Evolutionary conservation across 1,284 basidiomycete species (phyloP).

Genomic region (Veloboletus limbatus): DNA sequence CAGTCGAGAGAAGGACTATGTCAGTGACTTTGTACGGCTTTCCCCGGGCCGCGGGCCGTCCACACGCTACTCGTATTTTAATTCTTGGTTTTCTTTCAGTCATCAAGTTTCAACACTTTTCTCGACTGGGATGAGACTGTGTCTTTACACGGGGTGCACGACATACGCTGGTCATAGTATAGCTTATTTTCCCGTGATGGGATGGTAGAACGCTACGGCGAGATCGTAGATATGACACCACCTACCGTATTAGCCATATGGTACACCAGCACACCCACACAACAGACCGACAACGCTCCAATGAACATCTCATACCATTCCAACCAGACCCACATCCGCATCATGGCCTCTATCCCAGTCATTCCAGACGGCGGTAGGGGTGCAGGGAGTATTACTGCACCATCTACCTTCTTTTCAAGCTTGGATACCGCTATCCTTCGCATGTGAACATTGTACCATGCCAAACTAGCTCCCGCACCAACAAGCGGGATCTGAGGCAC

Average conservation of each 20-base stretch:
- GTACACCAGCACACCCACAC: slow-evolving; percentile 3
- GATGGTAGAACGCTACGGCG: not conserved
- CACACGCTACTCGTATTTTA: too few species aligned
- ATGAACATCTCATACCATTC: slow-evolving; percentile 9
- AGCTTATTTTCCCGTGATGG: too few species aligned
- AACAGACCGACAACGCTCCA: slow-evolving; percentile 1
- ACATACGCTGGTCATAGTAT: too few species aligned
- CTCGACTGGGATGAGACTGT: too few species aligned
- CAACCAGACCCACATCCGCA: slow-evolving; percentile 48
- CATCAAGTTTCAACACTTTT: too few species aligned
- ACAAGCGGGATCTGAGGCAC: slow-evolving; percentile 48
- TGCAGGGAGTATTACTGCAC: not conserved
- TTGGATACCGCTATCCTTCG: slow-evolving; percentile 42
- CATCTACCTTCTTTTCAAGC: not conserved
- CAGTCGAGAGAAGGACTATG: too few species aligned
- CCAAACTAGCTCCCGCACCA: slow-evolving; percentile 52
- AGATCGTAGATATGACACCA: not conserved
- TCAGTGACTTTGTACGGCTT: too few species aligned
- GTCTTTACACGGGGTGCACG: too few species aligned
- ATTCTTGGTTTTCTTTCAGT: too few species aligned
- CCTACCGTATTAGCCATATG: not conserved
- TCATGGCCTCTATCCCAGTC: slow-evolving; percentile 36
- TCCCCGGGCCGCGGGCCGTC: too few species aligned
- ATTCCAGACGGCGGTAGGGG: slow-evolving; percentile 33
- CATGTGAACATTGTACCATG: slow-evolving; percentile 61